Evolutionary conservation across 257 asterid species (phyloP), one percentile per base, ranked within the genome.

Genomic region (Marsdenia floribunda): DNA sequence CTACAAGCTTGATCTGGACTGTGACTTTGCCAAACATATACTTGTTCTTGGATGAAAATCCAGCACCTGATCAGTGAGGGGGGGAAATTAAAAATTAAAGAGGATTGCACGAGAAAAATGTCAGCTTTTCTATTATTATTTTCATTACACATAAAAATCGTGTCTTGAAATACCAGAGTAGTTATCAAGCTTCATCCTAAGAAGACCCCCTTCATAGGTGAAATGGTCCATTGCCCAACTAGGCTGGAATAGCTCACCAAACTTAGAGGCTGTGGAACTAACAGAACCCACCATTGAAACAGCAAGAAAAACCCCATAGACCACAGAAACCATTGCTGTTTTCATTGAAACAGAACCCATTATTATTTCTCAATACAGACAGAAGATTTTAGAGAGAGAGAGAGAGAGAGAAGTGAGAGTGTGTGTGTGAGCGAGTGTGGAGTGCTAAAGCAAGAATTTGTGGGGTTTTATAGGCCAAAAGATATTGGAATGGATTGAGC

Each of bases 1-100:
- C 93, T 0, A 93, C 97, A 53, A 93, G 98, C 92, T 91, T 91
- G 75, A 93, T 91, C 85, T 90, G 92, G 66, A 87, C 80, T 14
- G 86, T 85, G n/a, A 93, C 96, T 83, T 93, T 93, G 68, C 98
- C 98, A 72, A 87, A 93, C 96, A 93, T 63, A 37, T 89, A 93
- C 67, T 93, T 93, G 80, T 83, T 90, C 88, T 93, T 93, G 0
- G 98, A 93, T 22, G 84, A 74, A 82, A 93, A 93, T 33, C 98
- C 98, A 83, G 98, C 97, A 44, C 97, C 98, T 93, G 42, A 46
- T 15, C 46, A 74, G 18, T 5, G 26, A 18, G 0, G 6, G 4
- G 0, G 9, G 8, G 3, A 52, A 52, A 46, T 6, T 15, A 6
- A 38, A 29, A 12, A 19, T 10, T 5, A 0, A 52, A 2, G 11